A percentile compares a stretch with the other conserved stretches of the same genome.
Conservation (phyloP, 768 basidiomycete genomes). For the Russula griseocarnosa region DNA sequence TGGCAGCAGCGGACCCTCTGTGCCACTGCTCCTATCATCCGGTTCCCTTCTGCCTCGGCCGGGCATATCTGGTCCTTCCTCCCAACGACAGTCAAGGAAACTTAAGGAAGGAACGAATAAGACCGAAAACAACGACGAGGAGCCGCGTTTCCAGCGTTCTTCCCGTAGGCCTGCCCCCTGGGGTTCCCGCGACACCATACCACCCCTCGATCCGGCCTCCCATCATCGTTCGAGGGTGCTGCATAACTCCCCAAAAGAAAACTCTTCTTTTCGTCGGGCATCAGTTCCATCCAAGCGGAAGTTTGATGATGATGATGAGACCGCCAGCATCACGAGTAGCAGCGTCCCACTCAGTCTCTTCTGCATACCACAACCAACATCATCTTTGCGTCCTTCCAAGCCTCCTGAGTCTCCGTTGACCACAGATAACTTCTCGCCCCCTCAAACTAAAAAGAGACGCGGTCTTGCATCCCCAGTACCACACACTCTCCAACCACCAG, state of each 20-base stretch:
- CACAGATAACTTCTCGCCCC: background rate
- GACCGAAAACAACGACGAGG: background rate
- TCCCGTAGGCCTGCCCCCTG: background rate
- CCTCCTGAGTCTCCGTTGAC: background rate
- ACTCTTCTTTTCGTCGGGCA: background rate
- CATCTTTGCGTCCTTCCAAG: constrained; percentile 4
- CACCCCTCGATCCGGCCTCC: background rate
- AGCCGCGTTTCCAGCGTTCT: background rate
- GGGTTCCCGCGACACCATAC: background rate
- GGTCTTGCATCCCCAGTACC: background rate
- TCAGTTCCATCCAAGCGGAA: constrained; percentile 21
- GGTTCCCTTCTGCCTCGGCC: background rate
- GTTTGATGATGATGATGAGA: constrained; percentile 9
- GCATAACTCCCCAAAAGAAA: background rate
- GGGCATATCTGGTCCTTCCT: background rate
- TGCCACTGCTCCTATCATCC: background rate
- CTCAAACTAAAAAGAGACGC: constrained; percentile 10
- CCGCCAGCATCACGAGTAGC: constrained; percentile 13
- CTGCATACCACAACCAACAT: constrained; percentile 4
- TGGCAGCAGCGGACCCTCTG: background rate
- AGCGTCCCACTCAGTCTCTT: constrained; percentile 26
- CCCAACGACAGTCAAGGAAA: background rate
- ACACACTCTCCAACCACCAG: background rate
- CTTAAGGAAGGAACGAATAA: constrained; percentile 5
- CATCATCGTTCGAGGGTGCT: background rate